Percentiles rank a stretch among this genome's conserved stretches.
These are phyloP conservation scores for Aspergillus conjunctus DNA, from an alignment of 495 filamentous ascomycete genomes.

Conservation along the genomic window DNA sequence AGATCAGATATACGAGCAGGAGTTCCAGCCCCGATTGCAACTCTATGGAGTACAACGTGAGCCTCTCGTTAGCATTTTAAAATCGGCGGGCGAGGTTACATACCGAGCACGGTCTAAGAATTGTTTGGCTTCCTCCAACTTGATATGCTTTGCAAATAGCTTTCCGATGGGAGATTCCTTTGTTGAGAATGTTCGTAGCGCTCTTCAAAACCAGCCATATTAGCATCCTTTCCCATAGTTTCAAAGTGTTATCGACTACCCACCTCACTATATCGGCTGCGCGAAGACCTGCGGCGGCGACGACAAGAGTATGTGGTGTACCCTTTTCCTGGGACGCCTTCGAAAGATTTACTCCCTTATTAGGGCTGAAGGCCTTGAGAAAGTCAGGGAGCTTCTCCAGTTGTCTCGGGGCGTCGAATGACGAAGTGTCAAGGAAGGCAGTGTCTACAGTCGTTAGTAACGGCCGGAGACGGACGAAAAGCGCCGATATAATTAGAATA, in stretches of 20 bases:
- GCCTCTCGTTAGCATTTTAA: background rate
- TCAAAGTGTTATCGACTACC: constrained; percentile 3
- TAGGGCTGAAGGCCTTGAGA: constrained; percentile 64
- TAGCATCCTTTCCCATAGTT: background rate
- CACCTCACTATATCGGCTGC: constrained; percentile 79
- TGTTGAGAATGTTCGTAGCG: constrained; percentile 73
- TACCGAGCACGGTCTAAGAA: constrained; percentile 66
- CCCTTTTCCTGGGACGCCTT: constrained; percentile 69
- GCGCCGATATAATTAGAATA: background rate
- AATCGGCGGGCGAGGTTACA: background rate
- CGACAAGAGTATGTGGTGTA: constrained; percentile 81
- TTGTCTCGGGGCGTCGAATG: constrained; percentile 62
- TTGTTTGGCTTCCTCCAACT: constrained; percentile 81
- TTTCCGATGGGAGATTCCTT: constrained; percentile 81
- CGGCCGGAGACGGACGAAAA: background rate
- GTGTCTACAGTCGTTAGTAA: constrained; percentile 42
- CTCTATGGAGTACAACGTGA: constrained; percentile 44
- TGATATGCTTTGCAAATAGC: constrained; percentile 97
- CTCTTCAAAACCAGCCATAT: constrained; percentile 43
- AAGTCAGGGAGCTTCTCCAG: constrained; percentile 75
- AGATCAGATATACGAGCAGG: constrained; percentile 79
- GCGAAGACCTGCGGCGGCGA: constrained; percentile 76
- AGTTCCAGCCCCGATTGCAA: constrained; percentile 87
- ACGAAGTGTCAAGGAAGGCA: constrained; percentile 71
- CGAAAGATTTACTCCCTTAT: constrained; percentile 51